Evolutionary conservation across 441 rosid species (phyloP), one percentile per base, ranked within the genome.

Genomic region (Flueggea neowawraea): DNA sequence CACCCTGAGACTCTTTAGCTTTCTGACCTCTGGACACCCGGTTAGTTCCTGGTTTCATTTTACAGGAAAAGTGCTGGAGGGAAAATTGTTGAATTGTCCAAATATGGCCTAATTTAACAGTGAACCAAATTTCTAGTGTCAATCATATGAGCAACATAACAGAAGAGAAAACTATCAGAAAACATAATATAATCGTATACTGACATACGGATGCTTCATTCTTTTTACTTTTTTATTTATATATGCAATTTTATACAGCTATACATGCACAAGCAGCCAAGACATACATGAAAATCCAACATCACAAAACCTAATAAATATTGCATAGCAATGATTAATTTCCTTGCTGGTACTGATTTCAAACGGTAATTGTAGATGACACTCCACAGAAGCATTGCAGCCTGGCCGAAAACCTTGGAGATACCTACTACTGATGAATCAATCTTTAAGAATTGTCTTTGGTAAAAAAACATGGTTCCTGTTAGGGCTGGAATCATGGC

Each of bases 381-480:
- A 55, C 96, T 85, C 98, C 97, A 90, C n/a, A 88, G 47, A 45
- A 93, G 87, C 89, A 83, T 80, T 52, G 86, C 77, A 0, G 78
- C 87, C 65, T 93, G 98, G 16, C 95, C 98, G 68, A 87, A 75
- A 31, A 93, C 96, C 73, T 90, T 88, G 0, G 97, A 88, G 69
- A 90, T 73, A 36, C 98, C 98, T 60, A 88, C 12, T 12, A 84
- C 70, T 0, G 93, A 79, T n/a, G 93, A 80, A 16, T 77, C 76
- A 5, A 88, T 82, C 45, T 84, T 77, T 60, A 88, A 61, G 67
- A 77, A 16, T 63, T 87, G 80, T 12, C 95, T 88, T 74, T 90
- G 95, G 83, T 90, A 90, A 74, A 85, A 93, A 80, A 90, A 93
- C 95, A 90, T 85, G 47, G 96, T 93, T 61, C 97, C 97, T 9